These are phyloP conservation scores for Aphanomyces cochlioides DNA, from an alignment of 352 stramenopile species.

Conservation along the genomic window DNA sequence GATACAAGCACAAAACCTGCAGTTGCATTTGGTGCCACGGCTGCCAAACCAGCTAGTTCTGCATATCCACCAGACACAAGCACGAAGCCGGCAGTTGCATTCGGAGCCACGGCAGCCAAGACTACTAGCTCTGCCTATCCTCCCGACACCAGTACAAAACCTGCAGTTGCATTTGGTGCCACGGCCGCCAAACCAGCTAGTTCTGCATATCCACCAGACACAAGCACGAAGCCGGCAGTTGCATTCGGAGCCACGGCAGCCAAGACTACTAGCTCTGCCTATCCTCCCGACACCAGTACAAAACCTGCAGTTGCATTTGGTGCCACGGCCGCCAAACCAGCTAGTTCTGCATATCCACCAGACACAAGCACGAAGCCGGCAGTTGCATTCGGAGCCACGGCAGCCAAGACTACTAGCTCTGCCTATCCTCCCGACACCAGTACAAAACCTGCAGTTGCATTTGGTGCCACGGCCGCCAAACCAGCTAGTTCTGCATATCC, in stretches of 20 bases:
- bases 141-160: conserved; percentile 11
- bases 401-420: not conserved
- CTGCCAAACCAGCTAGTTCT: not conserved
- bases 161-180: conserved; percentile 1
- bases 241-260: not conserved
- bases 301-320: conserved; percentile 7
- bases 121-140: not conserved
- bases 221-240: not conserved
- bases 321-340: not conserved
- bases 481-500: not conserved
- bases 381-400: not conserved
- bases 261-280: not conserved
- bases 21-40: not conserved
- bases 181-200: not conserved
- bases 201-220: conserved; percentile 9
- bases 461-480: not conserved
- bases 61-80: conserved; percentile 9
- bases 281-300: conserved; percentile 7
- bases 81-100: not conserved
- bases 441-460: not conserved
- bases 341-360: conserved; percentile 5
- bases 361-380: not conserved
- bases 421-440: conserved; percentile 6
- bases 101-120: not conserved
- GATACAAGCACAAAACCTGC: conserved; percentile 15